phyloP scores from a whole-genome alignment of 306 rosid species.

The Glycine tomentella region DNA sequence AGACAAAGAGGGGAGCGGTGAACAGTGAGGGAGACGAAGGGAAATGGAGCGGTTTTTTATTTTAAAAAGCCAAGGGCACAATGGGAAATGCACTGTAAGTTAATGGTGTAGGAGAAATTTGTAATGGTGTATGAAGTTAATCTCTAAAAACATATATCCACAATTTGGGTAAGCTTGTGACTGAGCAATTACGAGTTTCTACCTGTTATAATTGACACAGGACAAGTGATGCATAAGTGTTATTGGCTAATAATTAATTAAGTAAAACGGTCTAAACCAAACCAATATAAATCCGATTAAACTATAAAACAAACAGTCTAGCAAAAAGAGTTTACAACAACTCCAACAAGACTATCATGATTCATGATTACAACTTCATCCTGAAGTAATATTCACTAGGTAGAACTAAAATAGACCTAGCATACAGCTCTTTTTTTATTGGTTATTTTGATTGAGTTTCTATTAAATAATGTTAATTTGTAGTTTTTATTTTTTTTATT shows the following conservation, averaged over 20 bases:
- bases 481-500: conserved; percentile 19
- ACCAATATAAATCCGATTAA: not conserved
- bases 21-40: too few relatives aligned
- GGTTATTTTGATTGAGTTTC: conserved; percentile 32
- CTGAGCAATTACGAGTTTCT: not conserved
- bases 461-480: conserved; percentile 24
- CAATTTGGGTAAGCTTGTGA: not conserved
- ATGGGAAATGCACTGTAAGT: too few relatives aligned
- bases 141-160: not conserved
- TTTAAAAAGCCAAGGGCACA: too few relatives aligned
- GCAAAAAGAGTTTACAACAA: conserved; percentile 20
- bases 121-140: too few relatives aligned
- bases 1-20: too few relatives aligned
- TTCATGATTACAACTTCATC: conserved; percentile 18
- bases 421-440: not conserved
- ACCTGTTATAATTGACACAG: not conserved
- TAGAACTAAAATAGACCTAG: not conserved
- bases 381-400: not conserved
- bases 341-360: not conserved
- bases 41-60: too few relatives aligned
- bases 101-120: too few relatives aligned
- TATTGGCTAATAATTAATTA: conserved; percentile 11
- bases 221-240: not conserved
- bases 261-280: conserved; percentile 6
- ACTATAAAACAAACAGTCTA: not conserved